Evolutionary conservation across 1,284 basidiomycete species (phyloP).

Genomic region (Ceratobasidium sp.): DNA sequence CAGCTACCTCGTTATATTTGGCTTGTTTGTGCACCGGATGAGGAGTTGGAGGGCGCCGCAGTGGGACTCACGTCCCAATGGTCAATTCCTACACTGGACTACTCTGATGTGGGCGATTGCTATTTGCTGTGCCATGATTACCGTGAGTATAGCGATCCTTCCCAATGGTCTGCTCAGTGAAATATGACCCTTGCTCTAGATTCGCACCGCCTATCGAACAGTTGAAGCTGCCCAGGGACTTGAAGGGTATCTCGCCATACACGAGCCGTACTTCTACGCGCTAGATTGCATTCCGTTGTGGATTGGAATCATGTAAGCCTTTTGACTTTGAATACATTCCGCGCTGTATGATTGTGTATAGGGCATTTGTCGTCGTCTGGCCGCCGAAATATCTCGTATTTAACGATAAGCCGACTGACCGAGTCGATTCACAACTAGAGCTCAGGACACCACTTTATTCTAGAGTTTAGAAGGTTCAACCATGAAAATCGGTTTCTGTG

Average conservation of each 20-base stretch:
- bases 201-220: constrained; percentile 76
- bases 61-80: constrained; percentile 14
- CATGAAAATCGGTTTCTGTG: no score
- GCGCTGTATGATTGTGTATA: not conserved
- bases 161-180: not conserved
- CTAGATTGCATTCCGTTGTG: constrained; percentile 76
- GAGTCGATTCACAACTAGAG: constrained; percentile 7
- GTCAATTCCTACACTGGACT: constrained; percentile 72
- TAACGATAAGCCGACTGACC: not conserved
- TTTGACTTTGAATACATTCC: no score
- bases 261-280: constrained; percentile 73
- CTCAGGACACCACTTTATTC: not conserved
- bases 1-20: constrained; percentile 70
- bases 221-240: constrained; percentile 76
- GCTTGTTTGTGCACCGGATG: constrained; percentile 71
- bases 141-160: constrained; percentile 60
- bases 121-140: constrained; percentile 74
- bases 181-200: constrained; percentile 56
- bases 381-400: constrained; percentile 18
- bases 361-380: constrained; percentile 23
- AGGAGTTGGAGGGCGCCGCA: constrained; percentile 54
- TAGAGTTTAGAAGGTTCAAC: not conserved
- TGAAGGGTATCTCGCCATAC: constrained; percentile 70
- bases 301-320: constrained; percentile 63
- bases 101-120: constrained; percentile 68